These are phyloP conservation scores for Alternaria sp. DNA, from an alignment of 2,329 filamentous ascomycete genomes.

Conservation along the genomic window DNA sequence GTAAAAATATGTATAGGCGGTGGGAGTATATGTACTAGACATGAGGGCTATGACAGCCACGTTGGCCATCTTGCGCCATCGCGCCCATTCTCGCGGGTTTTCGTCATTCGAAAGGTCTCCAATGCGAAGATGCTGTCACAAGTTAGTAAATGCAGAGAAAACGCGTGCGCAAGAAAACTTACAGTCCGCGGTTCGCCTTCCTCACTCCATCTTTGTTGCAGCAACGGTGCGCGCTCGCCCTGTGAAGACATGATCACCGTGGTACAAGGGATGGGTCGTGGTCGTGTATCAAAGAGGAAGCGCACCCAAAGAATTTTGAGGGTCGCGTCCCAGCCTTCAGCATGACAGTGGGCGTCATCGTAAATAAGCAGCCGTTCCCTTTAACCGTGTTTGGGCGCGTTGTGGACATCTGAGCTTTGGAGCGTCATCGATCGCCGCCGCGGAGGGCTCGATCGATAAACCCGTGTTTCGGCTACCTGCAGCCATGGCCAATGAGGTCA, in stretches of 20 bases:
- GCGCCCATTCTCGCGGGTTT: constrained; percentile 57
- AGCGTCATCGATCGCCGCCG: constrained; percentile 17
- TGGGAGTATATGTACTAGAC: constrained; percentile 45
- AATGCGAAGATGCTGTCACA: constrained; percentile 30
- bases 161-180: constrained; percentile 11
- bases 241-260: constrained; percentile 21
- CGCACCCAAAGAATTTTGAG: not conserved
- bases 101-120: constrained; percentile 46
- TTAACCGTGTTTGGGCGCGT: constrained; percentile 10
- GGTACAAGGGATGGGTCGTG: not conserved
- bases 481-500: not conserved
- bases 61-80: constrained; percentile 55
- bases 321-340: not conserved
- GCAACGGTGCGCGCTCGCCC: constrained; percentile 50
- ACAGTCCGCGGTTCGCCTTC: constrained; percentile 44
- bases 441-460: constrained; percentile 1
- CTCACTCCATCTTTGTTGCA: constrained; percentile 40
- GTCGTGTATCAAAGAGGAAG: not conserved
- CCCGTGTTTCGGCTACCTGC: not conserved
- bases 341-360: constrained; percentile 11
- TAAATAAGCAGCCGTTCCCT: not conserved
- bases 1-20: not conserved
- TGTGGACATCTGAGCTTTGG: constrained; percentile 2
- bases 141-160: not conserved
- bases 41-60: constrained; percentile 59